These are phyloP conservation scores for Calonectria pteridis DNA, from an alignment of 2,329 filamentous ascomycete species.

Conservation along the genomic window DNA sequence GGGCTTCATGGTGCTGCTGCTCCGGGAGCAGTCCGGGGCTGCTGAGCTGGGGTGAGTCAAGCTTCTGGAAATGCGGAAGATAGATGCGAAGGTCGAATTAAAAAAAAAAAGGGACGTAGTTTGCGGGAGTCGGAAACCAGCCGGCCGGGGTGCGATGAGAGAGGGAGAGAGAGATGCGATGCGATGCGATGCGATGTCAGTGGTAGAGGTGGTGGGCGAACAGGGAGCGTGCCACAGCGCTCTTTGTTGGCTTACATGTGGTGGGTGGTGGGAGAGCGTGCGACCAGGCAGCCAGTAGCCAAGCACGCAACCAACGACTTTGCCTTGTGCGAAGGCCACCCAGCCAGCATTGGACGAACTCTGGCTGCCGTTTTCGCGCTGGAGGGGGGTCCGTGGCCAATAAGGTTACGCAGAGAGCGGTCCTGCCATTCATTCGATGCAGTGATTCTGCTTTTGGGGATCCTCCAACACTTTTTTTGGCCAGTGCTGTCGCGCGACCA, in stretches of 20 bases:
- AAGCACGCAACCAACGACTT: conserved; percentile 11
- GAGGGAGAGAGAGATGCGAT: background rate
- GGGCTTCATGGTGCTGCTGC: conserved; percentile 40
- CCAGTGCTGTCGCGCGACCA: background rate
- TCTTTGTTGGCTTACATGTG: conserved; percentile 9
- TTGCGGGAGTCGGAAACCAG: background rate
- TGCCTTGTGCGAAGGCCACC: background rate
- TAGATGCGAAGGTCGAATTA: background rate
- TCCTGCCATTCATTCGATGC: background rate
- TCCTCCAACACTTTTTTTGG: too few relatives aligned
- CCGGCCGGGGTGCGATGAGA: background rate
- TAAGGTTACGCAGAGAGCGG: background rate
- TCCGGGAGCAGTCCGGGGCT: background rate
- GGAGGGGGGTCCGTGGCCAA: background rate
- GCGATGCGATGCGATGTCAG: background rate
- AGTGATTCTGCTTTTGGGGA: background rate
- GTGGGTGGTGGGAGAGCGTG: background rate
- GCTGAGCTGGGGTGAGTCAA: background rate
- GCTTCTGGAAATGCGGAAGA: background rate
- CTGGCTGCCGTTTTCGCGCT: background rate
- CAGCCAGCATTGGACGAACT: background rate
- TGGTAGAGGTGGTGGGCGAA: conserved; percentile 12
- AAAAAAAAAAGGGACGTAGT: background rate
- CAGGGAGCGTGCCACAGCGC: background rate
- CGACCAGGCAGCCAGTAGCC: conserved; percentile 14